Evolutionary conservation across 441 rosid genomes (phyloP).

Genomic region (Metrosideros polymorpha): DNA sequence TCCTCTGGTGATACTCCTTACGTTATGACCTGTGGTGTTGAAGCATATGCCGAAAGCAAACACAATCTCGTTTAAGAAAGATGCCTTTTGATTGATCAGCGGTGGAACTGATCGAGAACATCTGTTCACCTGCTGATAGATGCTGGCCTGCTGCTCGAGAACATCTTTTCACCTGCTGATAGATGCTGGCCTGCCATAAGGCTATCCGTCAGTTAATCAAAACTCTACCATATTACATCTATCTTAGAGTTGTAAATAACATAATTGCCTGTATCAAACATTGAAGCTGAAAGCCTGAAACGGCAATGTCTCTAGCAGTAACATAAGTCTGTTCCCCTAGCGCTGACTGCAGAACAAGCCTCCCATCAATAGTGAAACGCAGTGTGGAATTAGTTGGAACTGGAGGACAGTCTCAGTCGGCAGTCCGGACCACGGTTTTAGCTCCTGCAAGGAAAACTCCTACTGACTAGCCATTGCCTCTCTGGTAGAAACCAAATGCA

Average conservation of each 20-base stretch:
- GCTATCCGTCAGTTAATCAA: constrained; percentile 4
- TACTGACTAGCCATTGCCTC: background rate
- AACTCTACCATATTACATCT: constrained; percentile 18
- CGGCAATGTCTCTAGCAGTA: background rate
- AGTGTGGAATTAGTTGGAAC: too few relatives aligned
- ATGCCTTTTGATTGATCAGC: constrained; percentile 1
- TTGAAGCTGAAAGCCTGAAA: constrained; percentile 6
- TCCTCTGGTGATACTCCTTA: background rate
- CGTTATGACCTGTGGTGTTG: background rate
- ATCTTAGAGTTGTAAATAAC: constrained; percentile 5
- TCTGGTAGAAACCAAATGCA: too few relatives aligned
- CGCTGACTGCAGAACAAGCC: too few relatives aligned
- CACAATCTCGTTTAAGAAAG: too few relatives aligned
- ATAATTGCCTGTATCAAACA: constrained; percentile 11
- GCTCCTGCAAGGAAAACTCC: too few relatives aligned
- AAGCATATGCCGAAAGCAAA: too few relatives aligned
- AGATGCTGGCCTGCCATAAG: constrained; percentile 13
- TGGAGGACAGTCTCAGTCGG: too few relatives aligned
- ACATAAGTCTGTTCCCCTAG: background rate
- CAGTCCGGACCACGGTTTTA: too few relatives aligned
- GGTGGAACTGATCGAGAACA: constrained; percentile 3
- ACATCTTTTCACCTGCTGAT: too few relatives aligned
- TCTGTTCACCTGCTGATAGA: background rate
- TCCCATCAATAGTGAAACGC: too few relatives aligned
- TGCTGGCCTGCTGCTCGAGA: too few relatives aligned